Evolutionary conservation across 225 moss, liverwort and hornwort genomes (phyloP).

Genomic region (Physcomitrellopsis africana): DNA sequence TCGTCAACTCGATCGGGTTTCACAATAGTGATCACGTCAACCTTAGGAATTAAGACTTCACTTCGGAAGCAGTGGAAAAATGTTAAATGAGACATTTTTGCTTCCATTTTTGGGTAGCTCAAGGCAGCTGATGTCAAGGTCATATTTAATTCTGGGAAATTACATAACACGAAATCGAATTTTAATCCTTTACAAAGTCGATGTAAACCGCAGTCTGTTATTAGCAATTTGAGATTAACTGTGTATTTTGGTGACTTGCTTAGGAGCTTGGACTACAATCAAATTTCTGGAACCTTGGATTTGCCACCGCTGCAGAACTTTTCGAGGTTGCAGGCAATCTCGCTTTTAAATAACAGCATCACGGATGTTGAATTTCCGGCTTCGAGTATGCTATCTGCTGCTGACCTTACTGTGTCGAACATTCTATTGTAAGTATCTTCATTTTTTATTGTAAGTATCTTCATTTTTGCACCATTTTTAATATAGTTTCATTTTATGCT

Average conservation of each 20-base stretch:
- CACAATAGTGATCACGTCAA: background rate
- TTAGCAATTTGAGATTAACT: background rate
- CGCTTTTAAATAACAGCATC: conserved; percentile 46
- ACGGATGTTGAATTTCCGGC: conserved; percentile 25
- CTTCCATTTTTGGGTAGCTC: background rate
- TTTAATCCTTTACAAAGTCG: background rate
- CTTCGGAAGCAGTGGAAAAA: background rate
- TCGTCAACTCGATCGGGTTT: background rate
- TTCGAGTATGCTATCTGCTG: conserved; percentile 36
- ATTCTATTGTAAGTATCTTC: conserved; percentile 46
- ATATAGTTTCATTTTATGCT: background rate
- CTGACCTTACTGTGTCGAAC: conserved; percentile 33
- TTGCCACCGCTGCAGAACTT: conserved; percentile 28
- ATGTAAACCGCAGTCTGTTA: background rate
- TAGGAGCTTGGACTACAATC: conserved; percentile 45
- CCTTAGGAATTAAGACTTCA: background rate
- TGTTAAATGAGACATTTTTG: background rate
- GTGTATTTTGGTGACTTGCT: conserved; percentile 2
- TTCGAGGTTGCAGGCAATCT: conserved; percentile 41
- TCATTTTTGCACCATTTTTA: background rate
- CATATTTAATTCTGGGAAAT: background rate
- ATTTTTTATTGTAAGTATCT: conserved; percentile 43
- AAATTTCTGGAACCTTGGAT: conserved; percentile 35
- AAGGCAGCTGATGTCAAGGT: background rate
- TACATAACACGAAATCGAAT: background rate